These are phyloP conservation scores for Purshia tridentata DNA, from an alignment of 306 rosid genomes.

Conservation along the genomic window DNA sequence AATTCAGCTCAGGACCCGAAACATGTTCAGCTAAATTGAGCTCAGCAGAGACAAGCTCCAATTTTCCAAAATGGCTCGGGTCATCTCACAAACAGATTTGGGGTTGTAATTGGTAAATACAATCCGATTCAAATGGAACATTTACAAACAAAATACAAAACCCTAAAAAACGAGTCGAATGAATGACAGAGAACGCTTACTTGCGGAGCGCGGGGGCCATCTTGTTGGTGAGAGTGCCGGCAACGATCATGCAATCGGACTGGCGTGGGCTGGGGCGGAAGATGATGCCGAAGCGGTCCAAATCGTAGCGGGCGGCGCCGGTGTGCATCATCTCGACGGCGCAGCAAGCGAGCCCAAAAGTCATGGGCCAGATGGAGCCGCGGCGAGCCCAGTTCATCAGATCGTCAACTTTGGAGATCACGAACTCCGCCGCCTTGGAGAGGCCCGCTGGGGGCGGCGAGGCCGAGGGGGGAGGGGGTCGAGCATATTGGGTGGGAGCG, in stretches of 20 bases:
- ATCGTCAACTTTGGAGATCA: constrained; percentile 89
- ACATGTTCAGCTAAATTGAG: background rate
- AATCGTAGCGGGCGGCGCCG: constrained; percentile 91
- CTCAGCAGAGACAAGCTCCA: background rate
- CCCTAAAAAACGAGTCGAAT: background rate
- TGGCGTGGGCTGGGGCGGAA: constrained; percentile 98
- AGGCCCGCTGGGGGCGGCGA: constrained; percentile 57
- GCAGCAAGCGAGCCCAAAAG: constrained; percentile 98
- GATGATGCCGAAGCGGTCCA: constrained; percentile 89
- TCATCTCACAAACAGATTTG: background rate
- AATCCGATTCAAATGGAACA: background rate
- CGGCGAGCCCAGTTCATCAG: constrained; percentile 97
- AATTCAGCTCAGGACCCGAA: no score
- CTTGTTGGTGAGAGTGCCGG: constrained; percentile 98
- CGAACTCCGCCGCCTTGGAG: constrained; percentile 82
- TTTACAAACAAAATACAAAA: background rate
- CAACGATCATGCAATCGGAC: constrained; percentile 94
- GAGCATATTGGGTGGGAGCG: constrained; percentile 55
- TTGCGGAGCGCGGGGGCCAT: constrained; percentile 99
- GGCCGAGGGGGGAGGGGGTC: constrained; percentile 59
- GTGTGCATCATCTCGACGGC: constrained; percentile 99
- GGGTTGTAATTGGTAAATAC: background rate
- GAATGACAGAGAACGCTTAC: constrained; percentile 34
- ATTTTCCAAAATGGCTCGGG: background rate
- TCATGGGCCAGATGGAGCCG: constrained; percentile 97